Evolutionary conservation across 1,284 basidiomycete species (phyloP).

Genomic region (Malassezia cuniculi): DNA sequence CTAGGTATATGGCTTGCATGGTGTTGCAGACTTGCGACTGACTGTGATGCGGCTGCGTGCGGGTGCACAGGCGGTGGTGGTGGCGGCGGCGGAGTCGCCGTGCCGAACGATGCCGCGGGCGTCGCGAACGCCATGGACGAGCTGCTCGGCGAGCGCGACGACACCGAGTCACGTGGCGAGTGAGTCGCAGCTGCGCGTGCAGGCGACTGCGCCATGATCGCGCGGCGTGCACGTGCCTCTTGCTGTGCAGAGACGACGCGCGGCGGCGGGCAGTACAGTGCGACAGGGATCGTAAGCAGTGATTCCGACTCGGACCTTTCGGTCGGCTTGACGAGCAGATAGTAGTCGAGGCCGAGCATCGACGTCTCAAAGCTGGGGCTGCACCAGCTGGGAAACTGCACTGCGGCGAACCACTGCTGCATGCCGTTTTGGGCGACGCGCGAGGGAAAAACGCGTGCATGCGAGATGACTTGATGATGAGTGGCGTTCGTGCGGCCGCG

Average conservation of each 20-base stretch:
- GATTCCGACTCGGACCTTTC: not conserved
- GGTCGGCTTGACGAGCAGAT: constrained; percentile 20
- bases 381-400: constrained; percentile 17
- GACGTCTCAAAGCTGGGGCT: constrained; percentile 22
- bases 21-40: too few species aligned
- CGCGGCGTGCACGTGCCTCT: not conserved
- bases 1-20: too few species aligned
- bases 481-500: constrained; percentile 3
- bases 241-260: not conserved
- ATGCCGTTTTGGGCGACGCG: constrained; percentile 8
- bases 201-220: not conserved
- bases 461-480: constrained; percentile 5
- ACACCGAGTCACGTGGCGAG: too few species aligned
- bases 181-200: too few species aligned
- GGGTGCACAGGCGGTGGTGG: too few species aligned
- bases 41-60: too few species aligned
- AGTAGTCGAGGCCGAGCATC: constrained; percentile 27
- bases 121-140: too few species aligned
- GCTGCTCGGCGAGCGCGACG: too few species aligned
- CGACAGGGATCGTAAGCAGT: constrained; percentile 4
- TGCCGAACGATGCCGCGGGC: too few species aligned
- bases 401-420: constrained; percentile 13
- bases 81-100: too few species aligned
- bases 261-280: constrained; percentile 12
- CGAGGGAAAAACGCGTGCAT: constrained; percentile 4